Base-by-base conservation (phyloP, 2,329 filamentous ascomycete genomes). In the Botrytis fragariae region DNA sequence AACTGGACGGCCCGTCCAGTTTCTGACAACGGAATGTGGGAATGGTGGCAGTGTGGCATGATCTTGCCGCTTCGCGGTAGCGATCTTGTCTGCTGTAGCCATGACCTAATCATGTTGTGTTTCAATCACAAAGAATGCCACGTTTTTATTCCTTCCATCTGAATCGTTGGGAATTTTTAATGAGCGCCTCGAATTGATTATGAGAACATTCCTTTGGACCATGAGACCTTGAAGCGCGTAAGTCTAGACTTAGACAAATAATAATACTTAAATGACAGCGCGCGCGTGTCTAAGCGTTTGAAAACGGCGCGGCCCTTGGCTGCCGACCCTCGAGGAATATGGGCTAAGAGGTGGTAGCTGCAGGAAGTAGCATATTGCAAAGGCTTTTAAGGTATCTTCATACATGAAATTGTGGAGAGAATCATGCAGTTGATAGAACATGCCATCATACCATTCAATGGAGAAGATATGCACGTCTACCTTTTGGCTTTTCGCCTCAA, bases 1-100 rank as follows among this genome's bases (percentile, higher is more conserved):
- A 59, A 69, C 63, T 69, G 71, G 51, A 72, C 63, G 70, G 70
- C 45, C 70, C 70, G 70, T 67, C 70, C 70, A 59, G 61, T 72
- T 69, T 70, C 69, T 68, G 70, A 72, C 70, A 68, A 67, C 61
- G 37, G 61, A 68, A 68, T 72, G 48, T 72, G 45, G 59, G 51
- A 72, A 72, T 72, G 62, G 39, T 72, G 69, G n/a, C 61, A 68
- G 51, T 68, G 71, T 72, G 63, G 71, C 71, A 72, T 72, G 71
- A 72, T 72, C 71, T 69, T 68, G 63, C 61, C 44, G 45, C 61
- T 72, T 32, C 35, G 32, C 67, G 60, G 69, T 72, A 72, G 64
- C 69, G 69, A 72, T 72, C 69, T 72, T 37, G 37, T 65, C 69
- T 71, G 32, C 57, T 32, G 69, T 71, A 57, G 44, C 59, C 59